Evolutionary conservation across 2,329 filamentous ascomycete species (phyloP).

Genomic region (Epichloe bromicola): DNA sequence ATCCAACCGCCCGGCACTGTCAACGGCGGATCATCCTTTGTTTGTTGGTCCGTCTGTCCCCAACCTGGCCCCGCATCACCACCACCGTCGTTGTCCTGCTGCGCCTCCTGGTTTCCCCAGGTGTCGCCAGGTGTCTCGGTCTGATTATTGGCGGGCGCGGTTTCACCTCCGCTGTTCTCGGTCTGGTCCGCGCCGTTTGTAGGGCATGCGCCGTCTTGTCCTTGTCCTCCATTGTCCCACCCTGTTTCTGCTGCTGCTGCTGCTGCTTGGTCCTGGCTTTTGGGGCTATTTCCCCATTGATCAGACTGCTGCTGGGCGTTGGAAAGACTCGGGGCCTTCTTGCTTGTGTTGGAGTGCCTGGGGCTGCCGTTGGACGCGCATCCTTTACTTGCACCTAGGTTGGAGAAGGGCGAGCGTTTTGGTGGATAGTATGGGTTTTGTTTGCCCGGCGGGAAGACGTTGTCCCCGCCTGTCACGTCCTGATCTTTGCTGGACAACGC

Average conservation of each 20-base stretch:
- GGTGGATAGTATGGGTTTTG: slow-evolving; percentile 18
- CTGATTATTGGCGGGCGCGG: neutral
- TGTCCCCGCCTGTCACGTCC: slow-evolving; percentile 15
- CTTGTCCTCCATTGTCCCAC: neutral
- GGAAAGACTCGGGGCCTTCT: neutral
- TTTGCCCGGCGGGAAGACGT: slow-evolving; percentile 15
- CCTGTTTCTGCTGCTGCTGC: neutral
- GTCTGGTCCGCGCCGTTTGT: neutral
- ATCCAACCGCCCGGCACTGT: slow-evolving; percentile 20
- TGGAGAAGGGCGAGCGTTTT: slow-evolving; percentile 11
- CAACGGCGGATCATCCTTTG: neutral
- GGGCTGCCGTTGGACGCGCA: neutral
- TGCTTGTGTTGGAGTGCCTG: slow-evolving; percentile 2
- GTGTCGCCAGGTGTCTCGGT: neutral
- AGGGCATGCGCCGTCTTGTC: neutral
- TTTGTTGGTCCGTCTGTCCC: neutral
- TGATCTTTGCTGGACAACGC: slow-evolving; percentile 11
- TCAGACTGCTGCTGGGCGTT: neutral
- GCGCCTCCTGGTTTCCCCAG: neutral
- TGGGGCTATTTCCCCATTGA: neutral
- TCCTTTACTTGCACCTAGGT: slow-evolving; percentile 6
- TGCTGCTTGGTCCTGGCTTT: neutral
- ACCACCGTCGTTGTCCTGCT: slow-evolving; percentile 4
- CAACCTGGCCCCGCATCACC: neutral
- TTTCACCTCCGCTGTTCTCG: neutral